Conservation (phyloP, 352 stramenopile genomes). For the Phytophthora idaei region DNA sequence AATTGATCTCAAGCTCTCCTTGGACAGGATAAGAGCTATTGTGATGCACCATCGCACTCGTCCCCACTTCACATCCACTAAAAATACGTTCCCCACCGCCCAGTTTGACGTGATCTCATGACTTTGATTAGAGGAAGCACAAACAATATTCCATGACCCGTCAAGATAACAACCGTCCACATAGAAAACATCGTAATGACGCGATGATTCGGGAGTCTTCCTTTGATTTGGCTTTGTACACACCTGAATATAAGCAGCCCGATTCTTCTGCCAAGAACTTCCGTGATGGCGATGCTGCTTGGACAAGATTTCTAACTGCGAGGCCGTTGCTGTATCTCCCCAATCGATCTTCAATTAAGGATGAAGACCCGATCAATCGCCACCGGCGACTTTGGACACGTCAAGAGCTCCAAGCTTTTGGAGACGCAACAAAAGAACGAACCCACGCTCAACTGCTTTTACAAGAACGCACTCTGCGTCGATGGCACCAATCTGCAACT, state of each 20-base stretch:
- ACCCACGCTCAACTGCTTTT: constrained; percentile 36
- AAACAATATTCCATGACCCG: background rate
- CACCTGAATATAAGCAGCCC: constrained; percentile 38
- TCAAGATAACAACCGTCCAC: background rate
- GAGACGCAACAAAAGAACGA: constrained; percentile 41
- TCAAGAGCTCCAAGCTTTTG: constrained; percentile 50
- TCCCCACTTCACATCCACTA: constrained; percentile 23
- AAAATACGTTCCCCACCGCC: constrained; percentile 22
- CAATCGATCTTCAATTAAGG: constrained; percentile 39
- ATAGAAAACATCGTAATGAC: background rate
- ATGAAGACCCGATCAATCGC: constrained; percentile 47
- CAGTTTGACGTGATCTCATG: background rate
- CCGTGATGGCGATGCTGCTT: constrained; percentile 26
- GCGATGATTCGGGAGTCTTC: constrained; percentile 13
- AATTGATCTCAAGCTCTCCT: background rate
- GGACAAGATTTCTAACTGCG: constrained; percentile 41
- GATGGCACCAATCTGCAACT: constrained; percentile 50
- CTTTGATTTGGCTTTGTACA: constrained; percentile 52
- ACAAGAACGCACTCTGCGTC: constrained; percentile 44
- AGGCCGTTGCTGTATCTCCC: constrained; percentile 57
- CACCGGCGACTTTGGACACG: constrained; percentile 51
- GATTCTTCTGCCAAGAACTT: constrained; percentile 17
- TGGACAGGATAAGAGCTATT: constrained; percentile 29
- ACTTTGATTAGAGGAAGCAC: background rate
- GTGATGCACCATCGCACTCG: constrained; percentile 22